These are phyloP conservation scores for Blastobotrys peoriensis DNA, from an alignment of 805 yeast species.

Conservation along the genomic window DNA sequence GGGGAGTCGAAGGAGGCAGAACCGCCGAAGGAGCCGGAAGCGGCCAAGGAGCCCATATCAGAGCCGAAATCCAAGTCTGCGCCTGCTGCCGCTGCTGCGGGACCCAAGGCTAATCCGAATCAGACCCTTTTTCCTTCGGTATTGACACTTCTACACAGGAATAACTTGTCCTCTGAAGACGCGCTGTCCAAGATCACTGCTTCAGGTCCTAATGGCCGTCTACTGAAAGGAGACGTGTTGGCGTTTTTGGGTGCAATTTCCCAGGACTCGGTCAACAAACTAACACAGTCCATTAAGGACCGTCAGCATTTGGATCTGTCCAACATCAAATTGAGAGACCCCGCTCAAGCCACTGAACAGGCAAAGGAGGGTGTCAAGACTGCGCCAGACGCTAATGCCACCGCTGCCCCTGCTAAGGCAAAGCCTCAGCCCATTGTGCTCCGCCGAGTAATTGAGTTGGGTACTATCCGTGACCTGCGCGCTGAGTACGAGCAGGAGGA, in stretches of 20 bases:
- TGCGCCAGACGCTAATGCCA: constrained; percentile 14
- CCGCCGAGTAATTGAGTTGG: constrained; percentile 12
- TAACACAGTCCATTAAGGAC: constrained; percentile 49
- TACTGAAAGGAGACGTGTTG: constrained; percentile 86
- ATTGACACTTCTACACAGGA: constrained; percentile 50
- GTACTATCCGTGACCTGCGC: constrained; percentile 16
- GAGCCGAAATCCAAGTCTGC: constrained; percentile 15
- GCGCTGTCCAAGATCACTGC: constrained; percentile 71
- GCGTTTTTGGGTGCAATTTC: constrained; percentile 74
- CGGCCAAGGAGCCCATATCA: constrained; percentile 9
- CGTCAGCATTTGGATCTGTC: constrained; percentile 66
- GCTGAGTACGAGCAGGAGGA: constrained; percentile 21
- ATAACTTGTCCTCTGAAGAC: constrained; percentile 60
- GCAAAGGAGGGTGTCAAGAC: constrained; percentile 15
- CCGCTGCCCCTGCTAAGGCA: constrained; percentile 7
- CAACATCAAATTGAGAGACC: constrained; percentile 39
- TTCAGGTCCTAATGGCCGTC: constrained; percentile 82
- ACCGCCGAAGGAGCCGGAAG: constrained; percentile 14
- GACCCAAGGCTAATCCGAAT: constrained; percentile 49
- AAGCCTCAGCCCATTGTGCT: constrained; percentile 14
- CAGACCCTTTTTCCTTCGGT: constrained; percentile 81
- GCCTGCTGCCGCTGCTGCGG: constrained; percentile 16
- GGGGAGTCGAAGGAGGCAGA: constrained; percentile 19
- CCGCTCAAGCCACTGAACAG: constrained; percentile 10
- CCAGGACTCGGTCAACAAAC: constrained; percentile 42